Evolutionary conservation across 768 basidiomycete genomes (phyloP), one percentile per base, ranked within the genome.

Genomic region (Mycena capillaripes): DNA sequence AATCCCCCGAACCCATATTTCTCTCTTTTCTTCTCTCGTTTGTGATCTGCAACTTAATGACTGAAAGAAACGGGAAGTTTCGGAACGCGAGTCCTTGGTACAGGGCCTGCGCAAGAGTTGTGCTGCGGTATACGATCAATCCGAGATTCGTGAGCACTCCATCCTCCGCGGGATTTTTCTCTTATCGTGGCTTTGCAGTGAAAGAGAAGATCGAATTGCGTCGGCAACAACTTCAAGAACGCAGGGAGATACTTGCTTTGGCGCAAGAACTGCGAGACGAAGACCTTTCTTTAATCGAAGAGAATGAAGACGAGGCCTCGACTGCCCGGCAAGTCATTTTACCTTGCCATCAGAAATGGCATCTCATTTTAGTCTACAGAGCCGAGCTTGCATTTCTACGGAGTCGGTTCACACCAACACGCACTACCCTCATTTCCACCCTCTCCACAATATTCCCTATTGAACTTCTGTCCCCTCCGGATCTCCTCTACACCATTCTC

Each of bases 401-500:
- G 58, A 83, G 83, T 53, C 85, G 82, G 56, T 82, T 95, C 66
- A 77, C 83, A 8, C 84, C 88, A 25, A 87, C 86, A 56, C 89
- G 92, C 67, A 91, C 89, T 38, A 87, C 88, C 9, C 88, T 95
- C 61, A 84, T 96, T 70, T 90, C 92, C 21, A 88, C 87, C 16
- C 88, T 98, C 53, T 90, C 93, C 46, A 83, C 85, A 16, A 92
- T 97, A 75, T 98, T 93, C 81, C 97, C 97, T 27, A 97, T 99
- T 76, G 94, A 95, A 63, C 91, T 97, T 21, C 86, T 91, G 56
- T 93, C 93, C 14, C 86, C 96, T 16, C 90, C 94, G 6, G 92
- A 96, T 76, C 85, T 99, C n/a, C 89, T 98, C 32, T 99, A 94
- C 81, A 91, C 94, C 16, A 95, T 99, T 79, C 85, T 97, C 59